Conservation (phyloP, 805 yeast species). For the Sugiyamaella floridensis region DNA sequence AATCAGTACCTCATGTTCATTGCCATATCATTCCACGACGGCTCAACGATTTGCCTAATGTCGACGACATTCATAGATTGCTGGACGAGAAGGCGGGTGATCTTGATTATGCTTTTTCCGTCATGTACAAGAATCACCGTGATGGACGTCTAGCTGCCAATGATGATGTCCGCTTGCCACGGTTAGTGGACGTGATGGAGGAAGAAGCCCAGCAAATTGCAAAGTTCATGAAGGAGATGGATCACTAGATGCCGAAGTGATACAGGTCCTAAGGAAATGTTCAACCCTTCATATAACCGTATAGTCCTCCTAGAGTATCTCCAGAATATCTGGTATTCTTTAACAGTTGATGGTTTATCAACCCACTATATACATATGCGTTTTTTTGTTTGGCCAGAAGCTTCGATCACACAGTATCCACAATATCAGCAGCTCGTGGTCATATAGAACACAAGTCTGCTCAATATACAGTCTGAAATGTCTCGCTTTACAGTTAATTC, state of each 20-base stretch:
- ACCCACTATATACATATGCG: neutral
- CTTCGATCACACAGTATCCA: too few relatives aligned
- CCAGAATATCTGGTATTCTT: too few relatives aligned
- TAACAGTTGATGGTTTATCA: too few relatives aligned
- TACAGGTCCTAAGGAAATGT: too few relatives aligned
- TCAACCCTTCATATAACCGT: too few relatives aligned
- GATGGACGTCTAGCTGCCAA: constrained; percentile 25
- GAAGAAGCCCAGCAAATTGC: constrained; percentile 56
- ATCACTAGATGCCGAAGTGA: too few relatives aligned
- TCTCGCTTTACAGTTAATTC: constrained; percentile 1
- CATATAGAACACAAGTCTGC: neutral
- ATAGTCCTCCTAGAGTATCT: too few relatives aligned
- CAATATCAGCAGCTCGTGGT: too few relatives aligned
- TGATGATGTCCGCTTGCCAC: constrained; percentile 49
- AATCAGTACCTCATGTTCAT: constrained; percentile 91
- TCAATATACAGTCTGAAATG: neutral
- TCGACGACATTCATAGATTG: constrained; percentile 66
- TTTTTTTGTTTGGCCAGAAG: too few relatives aligned
- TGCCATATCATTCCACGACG: constrained; percentile 87
- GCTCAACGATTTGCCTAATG: constrained; percentile 48
- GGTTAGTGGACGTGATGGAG: constrained; percentile 61
- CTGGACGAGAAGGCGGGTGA: constrained; percentile 53
- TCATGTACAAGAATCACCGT: constrained; percentile 26
- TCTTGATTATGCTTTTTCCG: constrained; percentile 32
- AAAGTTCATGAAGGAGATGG: constrained; percentile 4